Evolutionary conservation across 2,329 filamentous ascomycete genomes (phyloP).

Genomic region (Aspergillus luchuensis): DNA sequence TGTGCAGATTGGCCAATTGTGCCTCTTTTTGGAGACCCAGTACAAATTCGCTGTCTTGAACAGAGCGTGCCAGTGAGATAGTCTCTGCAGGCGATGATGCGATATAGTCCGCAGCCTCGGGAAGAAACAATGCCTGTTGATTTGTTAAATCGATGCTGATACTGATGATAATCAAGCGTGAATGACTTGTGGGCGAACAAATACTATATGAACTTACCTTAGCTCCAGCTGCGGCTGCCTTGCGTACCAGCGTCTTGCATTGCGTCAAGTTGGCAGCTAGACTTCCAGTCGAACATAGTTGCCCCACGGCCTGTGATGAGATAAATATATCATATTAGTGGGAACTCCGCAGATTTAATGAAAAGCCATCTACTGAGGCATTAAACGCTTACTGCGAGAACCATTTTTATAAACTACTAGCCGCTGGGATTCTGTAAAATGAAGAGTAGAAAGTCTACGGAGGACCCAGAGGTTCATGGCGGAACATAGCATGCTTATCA

Average conservation of each 20-base stretch:
- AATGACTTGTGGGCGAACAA: neutral
- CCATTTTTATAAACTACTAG: neutral
- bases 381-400: conserved; percentile 6
- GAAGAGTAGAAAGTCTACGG: neutral
- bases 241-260: conserved; percentile 70
- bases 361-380: neutral
- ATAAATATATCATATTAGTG: conserved; percentile 5
- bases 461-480: neutral
- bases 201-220: conserved; percentile 56
- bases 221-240: conserved; percentile 74
- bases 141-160: conserved; percentile 6
- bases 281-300: conserved; percentile 81
- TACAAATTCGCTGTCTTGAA: conserved; percentile 71
- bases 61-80: conserved; percentile 68
- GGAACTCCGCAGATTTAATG: conserved; percentile 12
- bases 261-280: conserved; percentile 78
- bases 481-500: conserved; percentile 6
- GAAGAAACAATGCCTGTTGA: conserved; percentile 76
- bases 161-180: neutral
- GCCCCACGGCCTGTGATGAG: conserved; percentile 71
- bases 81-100: conserved; percentile 68
- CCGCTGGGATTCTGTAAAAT: neutral
- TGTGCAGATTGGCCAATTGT: conserved; percentile 62
- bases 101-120: conserved; percentile 91
- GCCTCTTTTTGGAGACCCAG: conserved; percentile 72